Base-by-base conservation (phyloP, 495 filamentous ascomycete genomes). In the Aspergillus sclerotiicarbonarius region DNA sequence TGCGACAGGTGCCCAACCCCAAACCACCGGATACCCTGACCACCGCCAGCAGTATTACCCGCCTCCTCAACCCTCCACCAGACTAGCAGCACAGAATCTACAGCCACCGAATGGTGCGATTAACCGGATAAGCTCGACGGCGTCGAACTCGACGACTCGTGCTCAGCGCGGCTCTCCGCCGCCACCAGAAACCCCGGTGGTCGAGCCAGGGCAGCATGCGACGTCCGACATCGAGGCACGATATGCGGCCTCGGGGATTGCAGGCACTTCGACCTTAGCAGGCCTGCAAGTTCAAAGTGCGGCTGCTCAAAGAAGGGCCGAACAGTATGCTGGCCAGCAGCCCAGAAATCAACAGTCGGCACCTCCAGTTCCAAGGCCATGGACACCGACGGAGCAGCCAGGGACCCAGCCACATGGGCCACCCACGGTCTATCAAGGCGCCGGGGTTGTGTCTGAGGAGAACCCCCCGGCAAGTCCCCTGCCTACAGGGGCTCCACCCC, bases 321-420 rank as follows among this genome's bases (percentile, higher is more conserved):
- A 87, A 21, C 89, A 91, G 53, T 95, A 96, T 75, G 79, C 80
- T 8, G 77, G 75, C 31, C 79, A 80, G 52, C 69, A 78, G 18
- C 77, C 78, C 19, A 68, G 69, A 19, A 67, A 66, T 32, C 76
- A 75, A 43, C 65, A 71, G 33, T 16, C 47, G 16, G 29, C 15
- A 18, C 47, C 47, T 5, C 76, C 76, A 9, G 77, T 84, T 9
- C 78, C 82, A 39, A 82, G 93, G 52, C 92, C 92, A 47, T 98
- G 94, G 94, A 98, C 95, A 16, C 94, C 94, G 1, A 98, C 94
- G 29, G 94, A 98, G 68, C 80, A 87, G 53, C 92, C 94, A 3
- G 94, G 90, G 6, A 87, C 85, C 55, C 85, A 91, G 56, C 92
- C 91, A 2, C 91, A 96, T 78, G 94, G 93, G 0, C 92, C 94